phyloP scores from a whole-genome alignment of 257 asterid genomes.

The Solanum etuberosum region DNA sequence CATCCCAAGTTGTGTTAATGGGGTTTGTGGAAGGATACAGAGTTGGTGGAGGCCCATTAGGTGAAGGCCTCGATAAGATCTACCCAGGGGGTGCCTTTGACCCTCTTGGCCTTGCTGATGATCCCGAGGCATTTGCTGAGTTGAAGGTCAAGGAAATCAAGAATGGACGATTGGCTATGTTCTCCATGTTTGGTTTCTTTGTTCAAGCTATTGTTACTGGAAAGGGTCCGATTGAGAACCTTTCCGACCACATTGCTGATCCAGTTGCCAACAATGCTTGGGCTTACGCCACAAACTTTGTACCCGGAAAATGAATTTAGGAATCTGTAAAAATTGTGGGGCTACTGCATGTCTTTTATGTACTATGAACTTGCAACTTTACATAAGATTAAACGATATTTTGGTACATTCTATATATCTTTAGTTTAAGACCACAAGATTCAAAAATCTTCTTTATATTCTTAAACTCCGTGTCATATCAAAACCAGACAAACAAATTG shows the following conservation, averaged over 20 bases:
- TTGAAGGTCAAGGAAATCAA: slow-evolving; percentile 50
- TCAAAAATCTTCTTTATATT: too few species aligned
- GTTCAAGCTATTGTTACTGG: slow-evolving; percentile 88
- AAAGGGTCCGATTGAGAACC: slow-evolving; percentile 75
- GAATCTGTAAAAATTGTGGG: background rate
- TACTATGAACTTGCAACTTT: background rate
- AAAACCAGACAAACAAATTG: too few species aligned
- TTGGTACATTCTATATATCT: too few species aligned
- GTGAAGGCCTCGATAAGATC: slow-evolving; percentile 76
- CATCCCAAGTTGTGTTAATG: slow-evolving; percentile 68
- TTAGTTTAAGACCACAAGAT: too few species aligned
- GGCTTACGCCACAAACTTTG: slow-evolving; percentile 84
- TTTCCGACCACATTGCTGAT: slow-evolving; percentile 61
- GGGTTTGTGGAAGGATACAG: slow-evolving; percentile 75
- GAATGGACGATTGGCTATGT: slow-evolving; percentile 68
- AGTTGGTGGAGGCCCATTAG: slow-evolving; percentile 84
- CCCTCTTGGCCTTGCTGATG: slow-evolving; percentile 62
- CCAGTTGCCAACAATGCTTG: slow-evolving; percentile 85
- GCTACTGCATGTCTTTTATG: background rate
- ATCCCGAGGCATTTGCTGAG: slow-evolving; percentile 44
- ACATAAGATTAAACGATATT: too few species aligned
- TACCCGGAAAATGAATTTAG: slow-evolving; percentile 52
- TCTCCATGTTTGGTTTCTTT: slow-evolving; percentile 70
- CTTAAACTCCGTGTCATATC: too few species aligned
- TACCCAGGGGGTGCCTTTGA: slow-evolving; percentile 78